Base-by-base conservation (phyloP, 2,329 filamentous ascomycete genomes). In the Apiospora saccharicola region DNA sequence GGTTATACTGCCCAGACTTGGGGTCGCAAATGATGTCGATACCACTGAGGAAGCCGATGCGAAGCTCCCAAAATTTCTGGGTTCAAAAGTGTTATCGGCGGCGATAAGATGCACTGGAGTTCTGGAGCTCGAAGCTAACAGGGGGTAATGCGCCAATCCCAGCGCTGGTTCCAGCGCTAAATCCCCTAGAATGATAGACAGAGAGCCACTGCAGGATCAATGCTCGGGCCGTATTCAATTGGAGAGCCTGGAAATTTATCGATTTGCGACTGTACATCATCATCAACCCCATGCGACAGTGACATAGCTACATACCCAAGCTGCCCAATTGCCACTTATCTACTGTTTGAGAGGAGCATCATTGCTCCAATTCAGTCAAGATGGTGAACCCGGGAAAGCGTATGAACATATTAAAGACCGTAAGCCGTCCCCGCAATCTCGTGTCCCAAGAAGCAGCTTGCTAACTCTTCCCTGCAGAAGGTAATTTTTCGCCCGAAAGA, bases 371-470 rank as follows among this genome's bases (percentile, higher is more conserved):
- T 64, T 70, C 72, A 68, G 75, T 74, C 79, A 79, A 79, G 69
- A 81, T 81, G 80, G 80, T 81, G 75, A 81, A 81, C 71, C 79
- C 79, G 72, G 80, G 80, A 71, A 80, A 78, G 74, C 79, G 80
- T 37, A 81, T 81, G 80, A 71, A 81, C 77, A 73, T 74, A 77
- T 77, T 81, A 74, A 73, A 79, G 77, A 75, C 75, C 73, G 80
- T 81, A 76, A 76, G 79, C 70, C 68, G 44, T 26, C 34, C 37
- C 69, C 14, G 30, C 57, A 2, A 6, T 14, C 22, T 12, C 0
- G 24, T 41, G 3, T 30, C 41, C 24, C n/a, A 24, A n/a, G 43
- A 26, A 64, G 37, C n/a, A 46, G 44, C 57, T 37, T 24, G 75
- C 79, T 80, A 78, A 80, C 74, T 70, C 19, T 30, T 13, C 49